Evolutionary conservation across 169 alveolate species (phyloP).

Genomic region (Plasmodium gaboni): DNA sequence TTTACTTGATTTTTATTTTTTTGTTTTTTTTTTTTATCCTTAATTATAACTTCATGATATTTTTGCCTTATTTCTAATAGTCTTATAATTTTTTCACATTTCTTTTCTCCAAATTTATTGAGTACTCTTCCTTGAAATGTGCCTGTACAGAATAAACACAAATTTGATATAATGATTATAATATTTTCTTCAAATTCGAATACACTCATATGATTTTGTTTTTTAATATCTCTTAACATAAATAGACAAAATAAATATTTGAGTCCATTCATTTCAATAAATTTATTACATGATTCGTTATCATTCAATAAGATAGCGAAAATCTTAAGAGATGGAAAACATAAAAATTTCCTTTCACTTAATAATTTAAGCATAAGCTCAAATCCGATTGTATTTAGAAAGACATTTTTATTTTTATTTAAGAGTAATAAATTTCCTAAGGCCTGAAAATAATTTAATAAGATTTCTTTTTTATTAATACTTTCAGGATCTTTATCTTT

Average conservation of each 20-base stretch:
- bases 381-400: constrained; percentile 47
- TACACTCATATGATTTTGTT: constrained; percentile 20
- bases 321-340: constrained; percentile 64
- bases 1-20: constrained; percentile 29
- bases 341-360: constrained; percentile 74
- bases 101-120: constrained; percentile 74
- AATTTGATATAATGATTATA: constrained; percentile 60
- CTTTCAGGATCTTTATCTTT: constrained; percentile 69
- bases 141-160: constrained; percentile 40
- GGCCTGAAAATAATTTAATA: constrained; percentile 70
- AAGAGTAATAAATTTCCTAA: constrained; percentile 57
- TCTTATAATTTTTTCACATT: constrained; percentile 67
- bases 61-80: constrained; percentile 71
- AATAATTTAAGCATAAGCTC: constrained; percentile 72
- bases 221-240: constrained; percentile 60
- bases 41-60: constrained; percentile 43
- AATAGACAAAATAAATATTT: constrained; percentile 65
- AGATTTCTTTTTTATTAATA: constrained; percentile 58
- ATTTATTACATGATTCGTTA: constrained; percentile 55
- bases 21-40: constrained; percentile 60
- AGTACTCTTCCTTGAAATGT: constrained; percentile 67
- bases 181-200: constrained; percentile 74
- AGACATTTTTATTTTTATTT: constrained; percentile 51
- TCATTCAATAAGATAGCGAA: constrained; percentile 57
- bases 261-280: constrained; percentile 54